Percentiles rank a stretch among this genome's conserved stretches.
phyloP scores from a whole-genome alignment of 2,329 filamentous ascomycete species.

The Cladosporium austrohemisphaericum region DNA sequence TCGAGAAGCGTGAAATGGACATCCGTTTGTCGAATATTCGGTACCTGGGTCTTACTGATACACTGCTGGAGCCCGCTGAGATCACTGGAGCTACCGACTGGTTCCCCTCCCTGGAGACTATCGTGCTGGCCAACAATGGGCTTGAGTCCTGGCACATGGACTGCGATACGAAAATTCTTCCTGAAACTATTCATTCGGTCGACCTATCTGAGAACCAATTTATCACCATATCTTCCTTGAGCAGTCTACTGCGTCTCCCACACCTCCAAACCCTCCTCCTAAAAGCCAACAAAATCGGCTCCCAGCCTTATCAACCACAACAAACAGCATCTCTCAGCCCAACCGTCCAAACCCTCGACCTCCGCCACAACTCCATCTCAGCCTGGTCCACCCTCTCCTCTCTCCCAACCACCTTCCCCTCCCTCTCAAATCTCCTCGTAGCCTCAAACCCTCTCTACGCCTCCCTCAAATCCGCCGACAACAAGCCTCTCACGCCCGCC shows the following conservation, averaged over 20 bases:
- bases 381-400: slow-evolving; percentile 72
- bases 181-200: slow-evolving; percentile 56
- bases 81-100: slow-evolving; percentile 40
- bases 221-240: slow-evolving; percentile 54
- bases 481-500: slow-evolving; percentile 55
- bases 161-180: slow-evolving; percentile 33
- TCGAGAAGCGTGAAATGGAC: not conserved
- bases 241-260: slow-evolving; percentile 57
- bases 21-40: slow-evolving; percentile 16
- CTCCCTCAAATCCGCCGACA: slow-evolving; percentile 42
- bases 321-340: slow-evolving; percentile 27
- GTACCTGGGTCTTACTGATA: slow-evolving; percentile 48
- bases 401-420: slow-evolving; percentile 66
- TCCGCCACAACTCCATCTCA: slow-evolving; percentile 44
- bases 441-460: slow-evolving; percentile 83
- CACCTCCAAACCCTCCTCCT: slow-evolving; percentile 53
- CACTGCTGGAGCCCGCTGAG: slow-evolving; percentile 38
- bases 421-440: slow-evolving; percentile 70
- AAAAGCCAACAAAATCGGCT: slow-evolving; percentile 63
- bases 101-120: slow-evolving; percentile 54
- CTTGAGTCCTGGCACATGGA: slow-evolving; percentile 32
- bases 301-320: too few relatives aligned
- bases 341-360: slow-evolving; percentile 40
- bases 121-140: slow-evolving; percentile 45
- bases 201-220: slow-evolving; percentile 72